These are phyloP conservation scores for Leccinum pachyderme DNA, from an alignment of 1,284 basidiomycete genomes.

Conservation along the genomic window DNA sequence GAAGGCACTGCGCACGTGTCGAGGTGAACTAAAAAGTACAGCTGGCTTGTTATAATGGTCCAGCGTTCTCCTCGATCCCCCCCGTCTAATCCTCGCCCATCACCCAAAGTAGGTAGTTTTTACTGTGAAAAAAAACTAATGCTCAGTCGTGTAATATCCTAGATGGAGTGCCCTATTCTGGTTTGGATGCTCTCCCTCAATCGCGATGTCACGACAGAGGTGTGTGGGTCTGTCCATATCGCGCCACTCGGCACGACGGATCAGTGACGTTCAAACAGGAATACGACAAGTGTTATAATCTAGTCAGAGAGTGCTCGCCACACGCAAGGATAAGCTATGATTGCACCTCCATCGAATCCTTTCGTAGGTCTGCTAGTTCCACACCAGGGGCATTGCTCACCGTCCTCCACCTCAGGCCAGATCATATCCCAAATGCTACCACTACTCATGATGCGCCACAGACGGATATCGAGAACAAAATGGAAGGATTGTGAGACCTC, in stretches of 20 bases:
- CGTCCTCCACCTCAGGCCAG: conserved; percentile 45
- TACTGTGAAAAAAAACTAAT: too few relatives aligned
- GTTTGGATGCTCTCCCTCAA: conserved; percentile 78
- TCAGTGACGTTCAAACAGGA: conserved; percentile 50
- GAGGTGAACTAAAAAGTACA: conserved; percentile 20
- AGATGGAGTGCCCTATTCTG: conserved; percentile 61
- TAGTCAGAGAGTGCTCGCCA: conserved; percentile 55
- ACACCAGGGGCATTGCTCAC: neutral
- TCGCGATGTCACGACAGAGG: conserved; percentile 64
- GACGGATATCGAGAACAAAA: conserved; percentile 68
- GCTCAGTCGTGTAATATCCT: too few relatives aligned
- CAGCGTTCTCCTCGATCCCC: conserved; percentile 2
- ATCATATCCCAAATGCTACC: conserved; percentile 73
- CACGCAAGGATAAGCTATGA: conserved; percentile 52
- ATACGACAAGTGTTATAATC: conserved; percentile 61
- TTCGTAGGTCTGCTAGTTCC: conserved; percentile 48
- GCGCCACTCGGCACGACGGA: conserved; percentile 4
- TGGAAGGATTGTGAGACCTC: conserved; percentile 64
- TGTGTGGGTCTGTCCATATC: conserved; percentile 31
- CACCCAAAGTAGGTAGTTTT: conserved; percentile 2
- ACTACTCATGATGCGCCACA: conserved; percentile 79
- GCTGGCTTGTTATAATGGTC: conserved; percentile 32
- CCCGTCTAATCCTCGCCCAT: neutral
- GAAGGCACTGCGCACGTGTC: conserved; percentile 17
- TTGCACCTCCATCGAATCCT: conserved; percentile 55